A percentile compares a stretch with the other conserved stretches of the same genome.
These are phyloP conservation scores for Pseudocercospora pini-densiflorae DNA, from an alignment of 2,329 filamentous ascomycete genomes.

Conservation along the genomic window DNA sequence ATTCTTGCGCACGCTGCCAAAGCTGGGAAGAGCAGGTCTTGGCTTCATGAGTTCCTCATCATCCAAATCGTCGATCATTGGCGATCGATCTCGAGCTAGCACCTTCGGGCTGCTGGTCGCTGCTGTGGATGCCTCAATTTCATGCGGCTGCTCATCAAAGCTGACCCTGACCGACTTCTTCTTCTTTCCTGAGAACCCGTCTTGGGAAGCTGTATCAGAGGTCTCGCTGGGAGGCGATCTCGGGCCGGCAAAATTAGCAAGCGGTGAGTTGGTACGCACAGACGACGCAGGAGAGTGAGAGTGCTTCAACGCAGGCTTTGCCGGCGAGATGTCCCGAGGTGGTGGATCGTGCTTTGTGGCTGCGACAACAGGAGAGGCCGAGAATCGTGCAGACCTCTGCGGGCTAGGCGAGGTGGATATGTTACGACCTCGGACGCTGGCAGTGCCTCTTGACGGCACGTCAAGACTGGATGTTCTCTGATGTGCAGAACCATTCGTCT, in stretches of 20 bases:
- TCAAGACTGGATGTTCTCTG: conserved; percentile 40
- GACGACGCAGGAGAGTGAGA: conserved; percentile 56
- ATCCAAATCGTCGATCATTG: conserved; percentile 50
- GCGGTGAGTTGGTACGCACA: conserved; percentile 48
- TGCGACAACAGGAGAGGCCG: conserved; percentile 59
- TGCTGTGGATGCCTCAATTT: conserved; percentile 45
- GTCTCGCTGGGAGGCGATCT: conserved; percentile 56
- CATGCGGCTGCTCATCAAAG: conserved; percentile 65
- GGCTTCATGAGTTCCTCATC: conserved; percentile 73
- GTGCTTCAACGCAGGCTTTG: conserved; percentile 76
- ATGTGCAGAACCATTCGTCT: conserved; percentile 9
- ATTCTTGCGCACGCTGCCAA: conserved; percentile 67
- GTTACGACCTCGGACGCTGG: conserved; percentile 28
- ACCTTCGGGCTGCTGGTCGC: conserved; percentile 55
- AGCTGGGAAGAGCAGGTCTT: conserved; percentile 73
- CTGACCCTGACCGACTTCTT: conserved; percentile 76
- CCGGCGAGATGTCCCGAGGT: conserved; percentile 72
- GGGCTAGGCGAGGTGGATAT: conserved; percentile 59
- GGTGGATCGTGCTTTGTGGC: conserved; percentile 70
- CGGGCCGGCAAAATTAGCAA: conserved; percentile 54
- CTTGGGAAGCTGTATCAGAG: conserved; percentile 59
- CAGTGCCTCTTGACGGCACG: conserved; percentile 32
- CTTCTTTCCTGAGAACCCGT: conserved; percentile 47
- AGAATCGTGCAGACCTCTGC: conserved; percentile 71
- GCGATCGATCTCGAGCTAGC: conserved; percentile 30